Percentiles rank a stretch among this genome's conserved stretches.
These are phyloP conservation scores for Trypanosoma rangeli DNA, from an alignment of 208 protist species.

Conservation along the genomic window DNA sequence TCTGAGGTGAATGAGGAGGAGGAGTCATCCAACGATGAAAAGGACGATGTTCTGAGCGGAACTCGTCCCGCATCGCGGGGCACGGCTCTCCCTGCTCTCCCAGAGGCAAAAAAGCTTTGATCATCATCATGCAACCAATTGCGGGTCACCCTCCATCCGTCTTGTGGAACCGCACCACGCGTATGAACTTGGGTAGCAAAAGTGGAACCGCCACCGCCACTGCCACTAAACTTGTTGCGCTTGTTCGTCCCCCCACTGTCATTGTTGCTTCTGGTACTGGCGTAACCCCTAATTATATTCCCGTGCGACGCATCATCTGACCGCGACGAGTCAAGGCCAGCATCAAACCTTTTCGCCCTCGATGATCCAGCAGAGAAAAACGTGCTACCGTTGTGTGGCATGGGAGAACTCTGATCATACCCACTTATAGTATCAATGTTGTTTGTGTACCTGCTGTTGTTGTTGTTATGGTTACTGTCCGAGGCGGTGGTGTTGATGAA, in stretches of 20 bases:
- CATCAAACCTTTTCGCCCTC: neutral
- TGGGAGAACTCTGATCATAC: slow-evolving; percentile 12
- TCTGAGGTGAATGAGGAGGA: slow-evolving; percentile 1
- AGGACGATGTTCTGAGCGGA: neutral
- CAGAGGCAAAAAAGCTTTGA: neutral
- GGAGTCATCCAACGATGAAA: slow-evolving; percentile 2
- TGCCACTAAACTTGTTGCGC: neutral
- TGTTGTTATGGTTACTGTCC: neutral
- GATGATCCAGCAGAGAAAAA: neutral
- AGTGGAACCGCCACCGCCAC: neutral
- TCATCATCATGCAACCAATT: neutral
- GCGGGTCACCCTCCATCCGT: neutral
- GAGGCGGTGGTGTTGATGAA: neutral
- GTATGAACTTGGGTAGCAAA: neutral
- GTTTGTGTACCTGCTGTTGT: slow-evolving; percentile 4
- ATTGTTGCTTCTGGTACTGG: neutral
- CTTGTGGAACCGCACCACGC: neutral
- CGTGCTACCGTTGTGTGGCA: neutral
- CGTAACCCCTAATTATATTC: neutral
- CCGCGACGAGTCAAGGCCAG: neutral
- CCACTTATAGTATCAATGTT: slow-evolving; percentile 4
- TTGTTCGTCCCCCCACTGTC: neutral
- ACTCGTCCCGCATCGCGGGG: neutral
- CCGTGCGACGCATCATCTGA: neutral
- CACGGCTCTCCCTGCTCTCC: neutral